Evolutionary conservation across 176 grass and related monocot species (phyloP).

Genomic region (Ampelocalamus luodianensis): DNA sequence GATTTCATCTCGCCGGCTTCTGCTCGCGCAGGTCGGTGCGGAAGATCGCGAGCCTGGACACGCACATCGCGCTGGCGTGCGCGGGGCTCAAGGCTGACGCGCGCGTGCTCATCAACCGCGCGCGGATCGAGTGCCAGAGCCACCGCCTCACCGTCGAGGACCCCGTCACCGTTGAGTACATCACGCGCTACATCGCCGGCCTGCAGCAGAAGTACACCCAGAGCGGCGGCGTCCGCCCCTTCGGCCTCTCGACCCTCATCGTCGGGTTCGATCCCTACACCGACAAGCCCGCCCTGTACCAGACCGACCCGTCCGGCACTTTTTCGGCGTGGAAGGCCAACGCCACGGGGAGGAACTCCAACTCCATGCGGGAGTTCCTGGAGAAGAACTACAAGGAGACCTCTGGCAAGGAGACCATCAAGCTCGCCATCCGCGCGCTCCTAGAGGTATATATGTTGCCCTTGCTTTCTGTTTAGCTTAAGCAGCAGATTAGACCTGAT

Average conservation of each 20-base stretch:
- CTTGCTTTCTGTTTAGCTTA: neutral
- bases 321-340: slow-evolving; percentile 99
- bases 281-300: slow-evolving; percentile 73
- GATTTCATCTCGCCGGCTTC: slow-evolving; percentile 1
- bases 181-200: slow-evolving; percentile 95
- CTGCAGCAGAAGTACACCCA: slow-evolving; percentile 99
- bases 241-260: slow-evolving; percentile 91
- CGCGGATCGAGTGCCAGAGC: slow-evolving; percentile 96
- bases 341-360: slow-evolving; percentile 92
- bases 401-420: slow-evolving; percentile 87
- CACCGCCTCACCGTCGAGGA: slow-evolving; percentile 93
- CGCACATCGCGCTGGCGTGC: slow-evolving; percentile 91
- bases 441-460: slow-evolving; percentile 62
- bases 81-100: slow-evolving; percentile 98
- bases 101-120: slow-evolving; percentile 87
- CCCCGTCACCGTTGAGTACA: slow-evolving; percentile 95
- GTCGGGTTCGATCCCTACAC: slow-evolving; percentile 89
- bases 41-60: slow-evolving; percentile 90
- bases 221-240: slow-evolving; percentile 81
- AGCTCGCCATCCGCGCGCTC: slow-evolving; percentile 82
- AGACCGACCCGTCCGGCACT: slow-evolving; percentile 91
- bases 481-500: neutral
- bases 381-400: slow-evolving; percentile 99
- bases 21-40: slow-evolving; percentile 60
- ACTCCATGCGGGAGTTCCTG: slow-evolving; percentile 92